Conservation (phyloP, 345 rosid genomes). For the Lepidium didymum region DNA sequence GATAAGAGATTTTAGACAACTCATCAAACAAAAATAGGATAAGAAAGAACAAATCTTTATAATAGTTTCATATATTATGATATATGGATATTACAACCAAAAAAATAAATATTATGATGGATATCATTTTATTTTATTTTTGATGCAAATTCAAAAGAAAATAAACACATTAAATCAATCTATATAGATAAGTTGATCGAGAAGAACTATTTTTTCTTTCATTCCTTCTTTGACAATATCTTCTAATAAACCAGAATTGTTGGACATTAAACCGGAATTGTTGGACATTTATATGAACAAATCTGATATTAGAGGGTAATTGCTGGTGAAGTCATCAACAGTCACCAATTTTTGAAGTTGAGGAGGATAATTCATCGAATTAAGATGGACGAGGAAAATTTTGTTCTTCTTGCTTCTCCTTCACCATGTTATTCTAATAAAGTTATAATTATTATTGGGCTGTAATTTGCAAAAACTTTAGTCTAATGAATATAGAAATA, state of each 20-base stretch:
- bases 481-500: too few relatives aligned
- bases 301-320: neutral
- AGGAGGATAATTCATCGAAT: conserved; percentile 3
- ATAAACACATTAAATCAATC: neutral
- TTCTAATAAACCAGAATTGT: too few relatives aligned
- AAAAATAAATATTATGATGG: too few relatives aligned
- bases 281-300: neutral
- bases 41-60: too few relatives aligned
- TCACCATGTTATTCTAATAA: neutral
- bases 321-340: neutral
- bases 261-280: neutral
- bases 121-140: neutral
- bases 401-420: neutral
- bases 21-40: too few relatives aligned
- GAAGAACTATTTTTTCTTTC: neutral
- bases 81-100: too few relatives aligned
- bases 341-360: neutral
- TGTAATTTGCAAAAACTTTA: too few relatives aligned
- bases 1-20: too few relatives aligned
- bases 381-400: neutral
- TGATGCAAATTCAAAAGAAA: neutral
- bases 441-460: too few relatives aligned
- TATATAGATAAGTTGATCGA: neutral
- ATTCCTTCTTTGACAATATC: conserved; percentile 2
- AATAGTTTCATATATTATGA: too few relatives aligned